A percentile compares a stretch with the other conserved stretches of the same genome.
Evolutionary conservation across 805 yeast species (phyloP).

Genomic region (Pichia sporocuriosa): DNA sequence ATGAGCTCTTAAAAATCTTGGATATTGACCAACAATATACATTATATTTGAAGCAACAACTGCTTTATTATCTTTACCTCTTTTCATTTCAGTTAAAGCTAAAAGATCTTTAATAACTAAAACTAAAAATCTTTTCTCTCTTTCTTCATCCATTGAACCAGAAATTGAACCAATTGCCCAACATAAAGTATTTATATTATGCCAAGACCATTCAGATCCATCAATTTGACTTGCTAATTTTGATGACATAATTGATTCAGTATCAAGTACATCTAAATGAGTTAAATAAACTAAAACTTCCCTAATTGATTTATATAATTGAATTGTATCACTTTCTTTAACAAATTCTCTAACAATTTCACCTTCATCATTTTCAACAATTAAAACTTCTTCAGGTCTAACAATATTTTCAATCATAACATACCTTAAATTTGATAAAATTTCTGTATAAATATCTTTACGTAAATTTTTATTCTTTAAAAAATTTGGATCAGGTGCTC

Average conservation of each 20-base stretch:
- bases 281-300: slow-evolving; percentile 93
- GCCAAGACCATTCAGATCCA: slow-evolving; percentile 99
- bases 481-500: slow-evolving; percentile 80
- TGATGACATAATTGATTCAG: slow-evolving; percentile 88
- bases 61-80: slow-evolving; percentile 97
- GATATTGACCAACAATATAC: slow-evolving; percentile 99
- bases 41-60: slow-evolving; percentile 99
- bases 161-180: slow-evolving; percentile 99
- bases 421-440: slow-evolving; percentile 75
- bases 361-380: slow-evolving; percentile 98
- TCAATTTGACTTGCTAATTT: slow-evolving; percentile 90
- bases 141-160: slow-evolving; percentile 97
- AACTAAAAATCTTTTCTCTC: slow-evolving; percentile 91
- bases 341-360: slow-evolving; percentile 97
- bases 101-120: slow-evolving; percentile 88
- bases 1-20: slow-evolving; percentile 93
- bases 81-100: slow-evolving; percentile 88
- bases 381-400: slow-evolving; percentile 94
- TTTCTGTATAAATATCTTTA: slow-evolving; percentile 72
- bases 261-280: slow-evolving; percentile 89
- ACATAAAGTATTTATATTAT: slow-evolving; percentile 90
- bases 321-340: slow-evolving; percentile 94
- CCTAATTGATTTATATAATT: slow-evolving; percentile 89
- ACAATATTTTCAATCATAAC: slow-evolving; percentile 98
- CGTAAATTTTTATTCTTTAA: slow-evolving; percentile 77